These are phyloP conservation scores for Saksenaea vasiformis DNA, from an alignment of 371 early-diverging fungal genomes.

Conservation along the genomic window DNA sequence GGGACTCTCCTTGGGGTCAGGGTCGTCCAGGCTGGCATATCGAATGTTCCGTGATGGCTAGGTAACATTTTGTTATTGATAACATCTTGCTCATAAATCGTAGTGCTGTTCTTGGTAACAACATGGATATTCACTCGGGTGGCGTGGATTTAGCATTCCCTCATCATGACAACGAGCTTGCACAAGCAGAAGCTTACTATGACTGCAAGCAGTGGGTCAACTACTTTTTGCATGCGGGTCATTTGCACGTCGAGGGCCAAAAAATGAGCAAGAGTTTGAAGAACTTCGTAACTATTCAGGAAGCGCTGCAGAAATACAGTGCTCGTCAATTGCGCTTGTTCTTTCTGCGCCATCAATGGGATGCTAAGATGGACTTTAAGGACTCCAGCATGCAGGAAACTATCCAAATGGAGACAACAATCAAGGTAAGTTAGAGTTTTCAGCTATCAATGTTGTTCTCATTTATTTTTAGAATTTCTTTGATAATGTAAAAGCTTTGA, in stretches of 20 bases:
- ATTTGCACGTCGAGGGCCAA: conserved; percentile 97
- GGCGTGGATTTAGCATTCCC: conserved; percentile 99
- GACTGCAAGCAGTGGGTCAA: conserved; percentile 96
- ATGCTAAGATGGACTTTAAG: conserved; percentile 89
- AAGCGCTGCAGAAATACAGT: conserved; percentile 85
- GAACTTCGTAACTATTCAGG: conserved; percentile 97
- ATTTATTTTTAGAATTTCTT: conserved; percentile 78
- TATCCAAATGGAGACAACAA: conserved; percentile 75
- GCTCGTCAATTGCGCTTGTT: conserved; percentile 92
- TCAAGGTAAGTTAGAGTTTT: conserved; percentile 57
- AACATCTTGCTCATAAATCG: not conserved
- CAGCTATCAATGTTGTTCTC: not conserved
- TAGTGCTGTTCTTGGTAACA: conserved; percentile 86
- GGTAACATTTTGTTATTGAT: conserved; percentile 14
- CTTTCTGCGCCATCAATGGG: conserved; percentile 95
- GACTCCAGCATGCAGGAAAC: conserved; percentile 85
- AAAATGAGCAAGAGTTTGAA: conserved; percentile 99
- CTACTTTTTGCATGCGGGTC: conserved; percentile 99
- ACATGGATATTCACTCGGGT: conserved; percentile 98
- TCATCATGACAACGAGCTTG: conserved; percentile 99
- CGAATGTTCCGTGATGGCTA: conserved; percentile 99
- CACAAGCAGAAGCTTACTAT: conserved; percentile 96
- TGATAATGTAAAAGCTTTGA: conserved; percentile 74
- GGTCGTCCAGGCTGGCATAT: conserved; percentile 99
- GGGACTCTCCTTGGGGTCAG: conserved; percentile 94